Conservation (phyloP, 2,329 filamentous ascomycete species). For the Leptographium galeiforme region DNA sequence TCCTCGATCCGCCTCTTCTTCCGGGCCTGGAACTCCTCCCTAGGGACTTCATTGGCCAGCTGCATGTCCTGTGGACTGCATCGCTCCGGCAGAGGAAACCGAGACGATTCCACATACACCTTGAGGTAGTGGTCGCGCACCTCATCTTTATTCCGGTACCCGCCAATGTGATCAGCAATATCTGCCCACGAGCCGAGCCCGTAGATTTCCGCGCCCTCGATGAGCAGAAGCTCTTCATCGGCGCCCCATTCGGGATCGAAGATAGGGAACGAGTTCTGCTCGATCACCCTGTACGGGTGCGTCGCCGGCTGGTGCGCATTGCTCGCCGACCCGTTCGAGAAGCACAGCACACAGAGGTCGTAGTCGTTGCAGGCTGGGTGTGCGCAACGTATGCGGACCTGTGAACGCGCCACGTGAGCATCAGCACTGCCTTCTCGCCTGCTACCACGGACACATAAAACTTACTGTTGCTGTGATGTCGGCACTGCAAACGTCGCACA, state of each 20-base stretch:
- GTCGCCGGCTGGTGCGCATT: conserved; percentile 76
- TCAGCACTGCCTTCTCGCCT: background rate
- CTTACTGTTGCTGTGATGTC: conserved; percentile 93
- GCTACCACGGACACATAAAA: conserved; percentile 11
- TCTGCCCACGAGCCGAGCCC: conserved; percentile 95
- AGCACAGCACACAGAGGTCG: conserved; percentile 92
- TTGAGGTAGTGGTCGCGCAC: conserved; percentile 87
- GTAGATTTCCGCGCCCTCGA: conserved; percentile 93
- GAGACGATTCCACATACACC: conserved; percentile 70
- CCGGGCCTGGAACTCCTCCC: conserved; percentile 82
- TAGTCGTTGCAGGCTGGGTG: conserved; percentile 77
- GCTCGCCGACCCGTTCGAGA: conserved; percentile 66
- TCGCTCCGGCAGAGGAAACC: conserved; percentile 75
- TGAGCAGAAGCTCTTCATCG: conserved; percentile 83
- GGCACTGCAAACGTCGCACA: conserved; percentile 91
- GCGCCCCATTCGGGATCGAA: conserved; percentile 93
- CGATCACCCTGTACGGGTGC: conserved; percentile 85
- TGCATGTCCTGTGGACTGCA: conserved; percentile 72
- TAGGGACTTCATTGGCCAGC: conserved; percentile 65
- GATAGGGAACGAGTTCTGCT: conserved; percentile 96
- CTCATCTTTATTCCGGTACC: conserved; percentile 87
- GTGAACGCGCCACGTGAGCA: background rate
- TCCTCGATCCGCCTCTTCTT: conserved; percentile 93
- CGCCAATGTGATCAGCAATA: conserved; percentile 94
- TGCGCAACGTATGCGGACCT: conserved; percentile 93